Evolutionary conservation across 1,284 basidiomycete genomes (phyloP).

Genomic region (Papiliotrema nemorosa): DNA sequence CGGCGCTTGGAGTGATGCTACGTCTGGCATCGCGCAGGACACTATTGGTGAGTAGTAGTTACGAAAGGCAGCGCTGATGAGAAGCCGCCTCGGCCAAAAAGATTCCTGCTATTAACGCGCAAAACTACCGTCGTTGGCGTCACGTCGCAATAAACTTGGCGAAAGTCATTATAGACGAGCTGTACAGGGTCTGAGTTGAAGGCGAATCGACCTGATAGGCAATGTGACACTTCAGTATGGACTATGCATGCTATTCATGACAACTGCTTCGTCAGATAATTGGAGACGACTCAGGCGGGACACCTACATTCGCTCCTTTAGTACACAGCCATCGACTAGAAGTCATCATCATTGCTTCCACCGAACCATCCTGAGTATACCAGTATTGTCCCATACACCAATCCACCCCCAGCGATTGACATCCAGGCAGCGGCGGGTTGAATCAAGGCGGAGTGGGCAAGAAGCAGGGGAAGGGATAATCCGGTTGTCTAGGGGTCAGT

Average conservation of each 20-base stretch:
- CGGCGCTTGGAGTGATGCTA: too few relatives aligned
- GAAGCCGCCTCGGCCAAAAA: too few relatives aligned
- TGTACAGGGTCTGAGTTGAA: neutral
- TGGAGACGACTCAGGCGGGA: too few relatives aligned
- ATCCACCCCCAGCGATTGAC: conserved; percentile 88
- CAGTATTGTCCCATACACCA: conserved; percentile 92
- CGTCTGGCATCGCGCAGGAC: neutral
- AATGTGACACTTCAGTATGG: too few relatives aligned
- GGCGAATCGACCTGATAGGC: too few relatives aligned
- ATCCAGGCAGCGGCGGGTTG: conserved; percentile 80
- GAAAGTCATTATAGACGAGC: neutral
- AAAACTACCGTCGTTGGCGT: too few relatives aligned
- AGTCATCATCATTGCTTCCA: conserved; percentile 40
- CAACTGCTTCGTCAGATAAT: too few relatives aligned
- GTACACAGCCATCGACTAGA: conserved; percentile 16
- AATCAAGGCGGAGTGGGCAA: conserved; percentile 90
- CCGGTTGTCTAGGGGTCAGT: conserved; percentile 58
- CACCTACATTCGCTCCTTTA: too few relatives aligned
- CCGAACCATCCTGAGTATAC: conserved; percentile 78
- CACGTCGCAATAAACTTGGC: neutral
- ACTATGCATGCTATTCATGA: too few relatives aligned
- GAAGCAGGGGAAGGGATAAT: conserved; percentile 85
- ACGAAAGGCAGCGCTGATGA: too few relatives aligned
- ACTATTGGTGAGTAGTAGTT: too few relatives aligned
- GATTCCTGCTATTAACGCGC: too few relatives aligned